Conservation (phyloP, 768 basidiomycete genomes). For the Xanthoconium purpureum region DNA sequence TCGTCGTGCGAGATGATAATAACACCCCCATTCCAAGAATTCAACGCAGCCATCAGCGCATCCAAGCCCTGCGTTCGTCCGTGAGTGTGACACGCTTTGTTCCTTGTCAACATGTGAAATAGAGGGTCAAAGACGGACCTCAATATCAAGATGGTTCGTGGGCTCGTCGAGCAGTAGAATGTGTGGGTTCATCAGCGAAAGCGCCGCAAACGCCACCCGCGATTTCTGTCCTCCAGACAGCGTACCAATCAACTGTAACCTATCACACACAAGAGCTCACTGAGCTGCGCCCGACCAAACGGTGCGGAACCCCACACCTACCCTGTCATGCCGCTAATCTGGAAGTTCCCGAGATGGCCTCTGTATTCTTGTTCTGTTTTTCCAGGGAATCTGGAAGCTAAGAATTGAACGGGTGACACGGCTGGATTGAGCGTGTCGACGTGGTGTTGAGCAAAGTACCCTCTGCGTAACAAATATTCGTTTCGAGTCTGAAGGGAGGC, state of each 20-base stretch:
- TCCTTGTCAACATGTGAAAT: background rate
- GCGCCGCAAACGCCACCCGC: conserved; percentile 86
- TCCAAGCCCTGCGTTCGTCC: conserved; percentile 75
- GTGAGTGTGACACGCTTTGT: background rate
- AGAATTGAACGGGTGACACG: conserved; percentile 91
- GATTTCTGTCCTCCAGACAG: conserved; percentile 95
- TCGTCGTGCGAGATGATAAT: conserved; percentile 96
- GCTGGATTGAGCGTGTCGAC: conserved; percentile 84
- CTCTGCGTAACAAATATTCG: conserved; percentile 41
- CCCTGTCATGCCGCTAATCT: conserved; percentile 96
- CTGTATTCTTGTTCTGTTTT: conserved; percentile 97
- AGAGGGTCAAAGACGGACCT: too few species aligned
- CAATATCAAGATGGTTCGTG: conserved; percentile 95
- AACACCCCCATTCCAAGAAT: conserved; percentile 85
- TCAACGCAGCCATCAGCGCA: conserved; percentile 82
- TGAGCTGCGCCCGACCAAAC: background rate
- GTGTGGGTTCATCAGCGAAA: conserved; percentile 88
- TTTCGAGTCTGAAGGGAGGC: background rate
- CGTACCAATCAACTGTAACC: conserved; percentile 86
- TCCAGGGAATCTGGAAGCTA: conserved; percentile 90
- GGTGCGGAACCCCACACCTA: conserved; percentile 28
- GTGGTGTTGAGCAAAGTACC: conserved; percentile 94
- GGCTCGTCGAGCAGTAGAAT: conserved; percentile 95
- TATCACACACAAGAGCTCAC: conserved; percentile 20
- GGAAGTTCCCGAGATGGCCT: conserved; percentile 92